phyloP scores from a whole-genome alignment of 2,329 filamentous ascomycete genomes.

The Fusarium paranaense region DNA sequence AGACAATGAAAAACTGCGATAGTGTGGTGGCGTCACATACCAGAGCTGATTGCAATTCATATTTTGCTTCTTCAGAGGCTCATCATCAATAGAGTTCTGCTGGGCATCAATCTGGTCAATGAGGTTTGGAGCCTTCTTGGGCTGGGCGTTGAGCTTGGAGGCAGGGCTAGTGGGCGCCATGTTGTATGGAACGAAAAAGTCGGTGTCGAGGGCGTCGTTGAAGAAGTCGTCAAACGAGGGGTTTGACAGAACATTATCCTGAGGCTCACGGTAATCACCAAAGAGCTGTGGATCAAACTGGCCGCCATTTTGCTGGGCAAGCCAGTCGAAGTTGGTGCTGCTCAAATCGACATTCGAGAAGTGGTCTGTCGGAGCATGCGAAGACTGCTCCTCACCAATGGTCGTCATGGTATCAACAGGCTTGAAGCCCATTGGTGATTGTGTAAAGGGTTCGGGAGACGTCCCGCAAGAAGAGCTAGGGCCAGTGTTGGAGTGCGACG shows the following conservation, averaged over 20 bases:
- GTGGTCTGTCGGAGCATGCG: slow-evolving; percentile 51
- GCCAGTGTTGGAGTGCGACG: slow-evolving; percentile 69
- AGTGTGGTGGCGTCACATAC: slow-evolving; percentile 65
- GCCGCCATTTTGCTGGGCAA: slow-evolving; percentile 83
- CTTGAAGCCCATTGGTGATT: slow-evolving; percentile 76
- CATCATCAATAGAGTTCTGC: slow-evolving; percentile 77
- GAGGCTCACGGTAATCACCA: slow-evolving; percentile 90
- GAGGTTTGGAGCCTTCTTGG: slow-evolving; percentile 71
- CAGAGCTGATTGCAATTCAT: slow-evolving; percentile 93
- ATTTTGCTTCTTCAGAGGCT: slow-evolving; percentile 66
- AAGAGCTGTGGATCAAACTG: slow-evolving; percentile 94
- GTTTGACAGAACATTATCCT: slow-evolving; percentile 79
- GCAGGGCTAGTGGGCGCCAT: slow-evolving; percentile 63
- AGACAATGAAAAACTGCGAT: slow-evolving; percentile 34
- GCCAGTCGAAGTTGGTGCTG: slow-evolving; percentile 75
- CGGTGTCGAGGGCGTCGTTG: slow-evolving; percentile 83
- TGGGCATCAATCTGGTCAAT: slow-evolving; percentile 82
- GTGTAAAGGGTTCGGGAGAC: slow-evolving; percentile 80
- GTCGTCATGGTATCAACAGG: slow-evolving; percentile 71
- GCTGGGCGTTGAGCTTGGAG: slow-evolving; percentile 34
- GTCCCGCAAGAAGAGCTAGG: slow-evolving; percentile 78
- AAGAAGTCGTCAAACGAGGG: slow-evolving; percentile 79
- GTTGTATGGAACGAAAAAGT: slow-evolving; percentile 86
- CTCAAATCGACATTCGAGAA: slow-evolving; percentile 55
- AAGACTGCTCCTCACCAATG: slow-evolving; percentile 73